A percentile compares a stretch with the other conserved stretches of the same genome.
phyloP scores from a whole-genome alignment of 139 green algal species.

The Auxenochlorella protothecoides region DNA sequence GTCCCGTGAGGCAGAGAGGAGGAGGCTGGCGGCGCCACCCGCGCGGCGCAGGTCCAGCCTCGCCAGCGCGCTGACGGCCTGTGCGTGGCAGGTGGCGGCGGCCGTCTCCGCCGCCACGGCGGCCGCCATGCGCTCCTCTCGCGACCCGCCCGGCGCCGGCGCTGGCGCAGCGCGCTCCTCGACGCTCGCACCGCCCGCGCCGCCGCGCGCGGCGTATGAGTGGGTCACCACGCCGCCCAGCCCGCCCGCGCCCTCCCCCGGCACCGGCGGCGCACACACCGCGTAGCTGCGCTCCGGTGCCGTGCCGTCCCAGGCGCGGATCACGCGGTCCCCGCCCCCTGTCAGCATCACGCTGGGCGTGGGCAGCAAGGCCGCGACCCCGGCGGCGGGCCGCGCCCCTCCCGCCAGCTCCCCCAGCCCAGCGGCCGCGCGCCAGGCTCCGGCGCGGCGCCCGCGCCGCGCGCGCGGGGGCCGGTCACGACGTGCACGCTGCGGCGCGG shows the following conservation, averaged over 20 bases:
- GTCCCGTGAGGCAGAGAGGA: constrained; percentile 60
- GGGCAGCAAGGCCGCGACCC: constrained; percentile 42
- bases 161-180: too few relatives aligned
- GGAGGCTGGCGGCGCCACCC: constrained; percentile 32
- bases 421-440: constrained; percentile 14
- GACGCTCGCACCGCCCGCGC: too few relatives aligned
- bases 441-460: constrained; percentile 10
- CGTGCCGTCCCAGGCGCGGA: constrained; percentile 50
- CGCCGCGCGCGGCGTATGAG: too few relatives aligned
- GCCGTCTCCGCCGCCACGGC: constrained; percentile 12
- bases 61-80: constrained; percentile 44
- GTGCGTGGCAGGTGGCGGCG: constrained; percentile 35
- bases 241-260: too few relatives aligned
- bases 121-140: neutral
- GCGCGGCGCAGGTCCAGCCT: constrained; percentile 18
- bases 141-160: neutral
- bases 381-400: neutral
- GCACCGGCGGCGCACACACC: constrained; percentile 35
- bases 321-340: constrained; percentile 47
- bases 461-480: too few relatives aligned
- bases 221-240: too few relatives aligned
- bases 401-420: constrained; percentile 29
- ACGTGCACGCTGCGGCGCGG: too few relatives aligned
- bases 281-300: constrained; percentile 50
- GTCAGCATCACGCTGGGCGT: constrained; percentile 45